Percentiles rank a stretch among this genome's conserved stretches.
These are phyloP conservation scores for Lycium barbarum DNA, from an alignment of 257 asterid genomes.

Conservation along the genomic window DNA sequence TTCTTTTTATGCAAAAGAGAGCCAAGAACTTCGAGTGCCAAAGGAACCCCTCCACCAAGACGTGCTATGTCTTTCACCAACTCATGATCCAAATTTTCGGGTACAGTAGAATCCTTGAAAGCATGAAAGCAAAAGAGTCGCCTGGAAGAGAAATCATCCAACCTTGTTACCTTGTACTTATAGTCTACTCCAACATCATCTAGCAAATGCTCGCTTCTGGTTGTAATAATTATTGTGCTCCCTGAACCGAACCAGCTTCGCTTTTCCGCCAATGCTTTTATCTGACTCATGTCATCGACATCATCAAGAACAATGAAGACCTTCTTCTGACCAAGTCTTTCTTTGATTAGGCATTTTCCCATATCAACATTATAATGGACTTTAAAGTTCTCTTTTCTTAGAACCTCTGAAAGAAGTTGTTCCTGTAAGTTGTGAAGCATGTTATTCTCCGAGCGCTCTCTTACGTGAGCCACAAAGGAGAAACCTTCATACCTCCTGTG, in stretches of 20 bases:
- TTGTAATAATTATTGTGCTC: constrained; percentile 3
- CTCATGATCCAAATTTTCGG: background rate
- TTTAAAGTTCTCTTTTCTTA: background rate
- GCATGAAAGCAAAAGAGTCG: constrained; percentile 1
- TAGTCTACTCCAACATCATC: background rate
- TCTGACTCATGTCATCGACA: constrained; percentile 8
- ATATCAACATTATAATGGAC: background rate
- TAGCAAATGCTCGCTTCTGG: background rate
- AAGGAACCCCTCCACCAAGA: constrained; percentile 12
- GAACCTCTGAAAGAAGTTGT: background rate
- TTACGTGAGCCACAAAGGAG: background rate
- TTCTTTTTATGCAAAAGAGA: constrained; percentile 5
- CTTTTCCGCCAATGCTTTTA: constrained; percentile 9
- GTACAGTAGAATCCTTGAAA: background rate
- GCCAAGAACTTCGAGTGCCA: background rate
- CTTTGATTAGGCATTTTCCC: background rate
- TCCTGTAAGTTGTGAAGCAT: background rate
- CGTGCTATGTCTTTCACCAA: background rate
- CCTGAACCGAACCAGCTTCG: background rate
- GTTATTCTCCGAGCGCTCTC: background rate
- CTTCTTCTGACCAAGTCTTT: background rate
- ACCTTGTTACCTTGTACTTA: background rate
- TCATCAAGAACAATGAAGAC: background rate
- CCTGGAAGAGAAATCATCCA: background rate
- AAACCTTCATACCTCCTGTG: background rate